A percentile compares a stretch with the other conserved stretches of the same genome.
Conservation (phyloP, 495 filamentous ascomycete genomes). For the Aspergillus hancockii region DNA sequence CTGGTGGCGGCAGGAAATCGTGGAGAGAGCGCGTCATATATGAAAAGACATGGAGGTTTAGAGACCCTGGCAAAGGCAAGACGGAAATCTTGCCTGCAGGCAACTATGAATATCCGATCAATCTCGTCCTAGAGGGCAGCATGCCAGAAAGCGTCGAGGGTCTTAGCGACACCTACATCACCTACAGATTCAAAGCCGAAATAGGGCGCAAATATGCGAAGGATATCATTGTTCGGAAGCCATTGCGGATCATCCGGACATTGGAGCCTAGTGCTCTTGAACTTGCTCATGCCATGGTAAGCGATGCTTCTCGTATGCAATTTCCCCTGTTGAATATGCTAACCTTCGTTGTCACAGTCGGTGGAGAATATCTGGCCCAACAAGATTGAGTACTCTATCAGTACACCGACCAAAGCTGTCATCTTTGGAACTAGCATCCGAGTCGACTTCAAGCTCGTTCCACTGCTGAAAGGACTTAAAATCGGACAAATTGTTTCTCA, state of each 20-base stretch:
- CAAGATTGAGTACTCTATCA: conserved; percentile 90
- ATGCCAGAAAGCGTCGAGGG: conserved; percentile 90
- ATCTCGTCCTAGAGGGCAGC: conserved; percentile 71
- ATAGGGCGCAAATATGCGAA: conserved; percentile 80
- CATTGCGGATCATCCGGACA: conserved; percentile 84
- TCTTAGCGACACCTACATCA: conserved; percentile 73
- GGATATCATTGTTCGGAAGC: conserved; percentile 75
- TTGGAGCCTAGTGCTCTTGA: conserved; percentile 79
- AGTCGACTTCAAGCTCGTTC: conserved; percentile 77
- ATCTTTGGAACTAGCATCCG: conserved; percentile 84
- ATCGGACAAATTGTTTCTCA: conserved; percentile 75
- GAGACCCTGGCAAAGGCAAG: conserved; percentile 48
- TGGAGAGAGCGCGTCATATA: conserved; percentile 58
- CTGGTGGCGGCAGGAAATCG: conserved; percentile 45
- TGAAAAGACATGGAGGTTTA: conserved; percentile 57
- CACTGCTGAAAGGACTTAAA: conserved; percentile 81
- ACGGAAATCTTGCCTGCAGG: conserved; percentile 68
- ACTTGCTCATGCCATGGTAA: conserved; percentile 79
- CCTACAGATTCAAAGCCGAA: conserved; percentile 86
- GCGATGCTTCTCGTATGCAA: conserved; percentile 11
- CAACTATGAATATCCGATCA: conserved; percentile 91
- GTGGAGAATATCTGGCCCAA: conserved; percentile 93
- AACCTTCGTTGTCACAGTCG: conserved; percentile 40
- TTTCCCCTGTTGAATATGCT: conserved; percentile 15
- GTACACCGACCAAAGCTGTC: conserved; percentile 84